A percentile compares a stretch with the other conserved stretches of the same genome.
phyloP scores from a whole-genome alignment of 495 filamentous ascomycete genomes.

The Haplographium delicatum region DNA sequence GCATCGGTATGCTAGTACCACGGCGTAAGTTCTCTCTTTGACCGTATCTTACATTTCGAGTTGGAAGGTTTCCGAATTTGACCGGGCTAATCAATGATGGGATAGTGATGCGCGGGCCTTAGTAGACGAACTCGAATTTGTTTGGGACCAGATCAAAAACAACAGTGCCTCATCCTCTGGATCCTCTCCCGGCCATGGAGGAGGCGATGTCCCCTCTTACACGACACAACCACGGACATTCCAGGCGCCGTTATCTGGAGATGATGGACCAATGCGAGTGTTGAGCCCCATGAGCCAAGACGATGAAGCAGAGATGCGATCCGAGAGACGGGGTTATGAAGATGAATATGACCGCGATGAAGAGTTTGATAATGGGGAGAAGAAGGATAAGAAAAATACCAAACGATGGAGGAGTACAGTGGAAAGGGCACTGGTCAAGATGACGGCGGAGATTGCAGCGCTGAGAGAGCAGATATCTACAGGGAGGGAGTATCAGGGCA shows the following conservation, averaged over 20 bases:
- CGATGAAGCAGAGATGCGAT: slow-evolving; percentile 57
- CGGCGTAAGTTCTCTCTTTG: slow-evolving; percentile 44
- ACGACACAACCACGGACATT: slow-evolving; percentile 33
- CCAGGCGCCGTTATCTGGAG: slow-evolving; percentile 38
- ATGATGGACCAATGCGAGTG: slow-evolving; percentile 56
- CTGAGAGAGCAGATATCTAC: slow-evolving; percentile 85
- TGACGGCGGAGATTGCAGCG: slow-evolving; percentile 92
- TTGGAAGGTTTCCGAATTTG: too few species aligned
- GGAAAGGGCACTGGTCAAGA: slow-evolving; percentile 79
- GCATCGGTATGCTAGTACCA: slow-evolving; percentile 83
- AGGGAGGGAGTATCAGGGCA: slow-evolving; percentile 48
- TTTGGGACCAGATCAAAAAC: slow-evolving; percentile 95
- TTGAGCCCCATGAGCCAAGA: slow-evolving; percentile 77
- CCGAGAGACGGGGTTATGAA: slow-evolving; percentile 28
- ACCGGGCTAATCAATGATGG: background rate
- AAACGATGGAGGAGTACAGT: slow-evolving; percentile 74
- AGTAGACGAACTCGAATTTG: slow-evolving; percentile 92
- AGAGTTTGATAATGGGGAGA: slow-evolving; percentile 32
- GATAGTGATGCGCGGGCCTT: slow-evolving; percentile 73
- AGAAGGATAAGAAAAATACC: slow-evolving; percentile 32
- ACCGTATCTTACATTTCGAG: background rate
- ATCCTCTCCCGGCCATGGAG: slow-evolving; percentile 38
- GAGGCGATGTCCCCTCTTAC: slow-evolving; percentile 5
- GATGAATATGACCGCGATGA: slow-evolving; percentile 45
- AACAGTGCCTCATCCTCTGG: slow-evolving; percentile 61